A percentile compares a stretch with the other conserved stretches of the same genome.
Evolutionary conservation across 2,329 filamentous ascomycete species (phyloP).

Genomic region (Venturia pyrina): DNA sequence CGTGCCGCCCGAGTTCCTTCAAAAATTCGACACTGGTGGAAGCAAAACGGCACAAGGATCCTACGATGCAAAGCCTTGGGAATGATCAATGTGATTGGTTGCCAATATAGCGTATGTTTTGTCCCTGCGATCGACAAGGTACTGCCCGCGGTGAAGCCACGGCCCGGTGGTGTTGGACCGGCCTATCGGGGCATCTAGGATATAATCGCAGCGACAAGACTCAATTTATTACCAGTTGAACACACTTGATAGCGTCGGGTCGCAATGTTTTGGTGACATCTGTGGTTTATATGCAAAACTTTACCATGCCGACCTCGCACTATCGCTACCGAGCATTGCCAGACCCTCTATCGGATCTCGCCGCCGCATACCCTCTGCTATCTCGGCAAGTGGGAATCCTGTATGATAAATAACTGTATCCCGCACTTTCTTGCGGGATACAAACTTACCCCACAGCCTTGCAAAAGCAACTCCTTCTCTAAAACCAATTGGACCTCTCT

Average conservation of each 20-base stretch:
- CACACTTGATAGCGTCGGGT: background rate
- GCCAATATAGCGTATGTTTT: background rate
- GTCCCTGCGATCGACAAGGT: background rate
- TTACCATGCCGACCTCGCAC: background rate
- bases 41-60: background rate
- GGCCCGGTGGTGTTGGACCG: background rate
- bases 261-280: background rate
- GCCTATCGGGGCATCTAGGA: background rate
- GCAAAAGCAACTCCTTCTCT: background rate
- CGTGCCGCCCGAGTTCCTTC: slow-evolving; percentile 84
- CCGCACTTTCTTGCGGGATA: background rate
- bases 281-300: background rate
- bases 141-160: background rate
- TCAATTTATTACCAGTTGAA: background rate
- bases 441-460: background rate
- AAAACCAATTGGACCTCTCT: background rate
- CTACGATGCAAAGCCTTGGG: slow-evolving; percentile 2
- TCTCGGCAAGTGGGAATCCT: background rate
- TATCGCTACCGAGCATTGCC: background rate
- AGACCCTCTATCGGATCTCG: background rate
- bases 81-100: background rate
- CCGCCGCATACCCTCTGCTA: background rate
- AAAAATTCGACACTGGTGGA: slow-evolving; percentile 60
- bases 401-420: background rate
- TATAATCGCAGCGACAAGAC: background rate